phyloP scores from a whole-genome alignment of 2,329 filamentous ascomycete genomes.

The Rhynchosporium agropyri region DNA sequence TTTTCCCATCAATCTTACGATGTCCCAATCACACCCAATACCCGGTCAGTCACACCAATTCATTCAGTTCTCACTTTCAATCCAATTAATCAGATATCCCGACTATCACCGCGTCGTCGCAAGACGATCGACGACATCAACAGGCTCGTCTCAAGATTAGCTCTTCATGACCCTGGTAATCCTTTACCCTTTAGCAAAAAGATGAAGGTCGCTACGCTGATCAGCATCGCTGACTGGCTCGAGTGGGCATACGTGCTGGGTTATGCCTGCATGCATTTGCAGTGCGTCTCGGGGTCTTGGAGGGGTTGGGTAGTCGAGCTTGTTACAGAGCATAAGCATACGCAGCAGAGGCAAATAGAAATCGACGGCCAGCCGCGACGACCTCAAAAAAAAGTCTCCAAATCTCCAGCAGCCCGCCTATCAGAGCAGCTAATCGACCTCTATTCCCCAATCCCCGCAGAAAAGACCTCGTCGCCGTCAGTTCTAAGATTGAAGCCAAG shows the following conservation, averaged over 20 bases:
- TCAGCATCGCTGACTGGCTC: conserved; percentile 14
- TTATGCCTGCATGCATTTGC: conserved; percentile 14
- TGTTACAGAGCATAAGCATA: neutral
- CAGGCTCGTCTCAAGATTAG: conserved; percentile 18
- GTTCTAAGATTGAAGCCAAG: conserved; percentile 5
- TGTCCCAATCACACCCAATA: conserved; percentile 5
- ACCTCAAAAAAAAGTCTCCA: conserved; percentile 13
- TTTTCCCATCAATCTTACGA: neutral
- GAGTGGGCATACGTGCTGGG: conserved; percentile 15
- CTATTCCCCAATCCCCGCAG: conserved; percentile 18
- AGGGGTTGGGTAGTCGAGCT: conserved; percentile 1
- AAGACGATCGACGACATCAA: conserved; percentile 10
- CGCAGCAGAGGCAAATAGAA: conserved; percentile 3
- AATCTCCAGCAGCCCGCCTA: conserved; percentile 20
- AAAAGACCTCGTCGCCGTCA: conserved; percentile 20
- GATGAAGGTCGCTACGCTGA: conserved; percentile 9
- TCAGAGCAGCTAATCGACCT: neutral
- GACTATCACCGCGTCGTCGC: conserved; percentile 13
- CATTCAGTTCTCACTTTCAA: neutral
- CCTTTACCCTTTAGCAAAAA: conserved; percentile 4
- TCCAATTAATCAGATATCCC: conserved; percentile 13
- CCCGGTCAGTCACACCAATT: conserved; percentile 4
- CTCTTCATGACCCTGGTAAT: conserved; percentile 7
- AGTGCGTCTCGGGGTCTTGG: conserved; percentile 3
- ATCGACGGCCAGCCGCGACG: conserved; percentile 22